phyloP scores from a whole-genome alignment of 495 filamentous ascomycete species.

The Aspergillus baeticus region DNA sequence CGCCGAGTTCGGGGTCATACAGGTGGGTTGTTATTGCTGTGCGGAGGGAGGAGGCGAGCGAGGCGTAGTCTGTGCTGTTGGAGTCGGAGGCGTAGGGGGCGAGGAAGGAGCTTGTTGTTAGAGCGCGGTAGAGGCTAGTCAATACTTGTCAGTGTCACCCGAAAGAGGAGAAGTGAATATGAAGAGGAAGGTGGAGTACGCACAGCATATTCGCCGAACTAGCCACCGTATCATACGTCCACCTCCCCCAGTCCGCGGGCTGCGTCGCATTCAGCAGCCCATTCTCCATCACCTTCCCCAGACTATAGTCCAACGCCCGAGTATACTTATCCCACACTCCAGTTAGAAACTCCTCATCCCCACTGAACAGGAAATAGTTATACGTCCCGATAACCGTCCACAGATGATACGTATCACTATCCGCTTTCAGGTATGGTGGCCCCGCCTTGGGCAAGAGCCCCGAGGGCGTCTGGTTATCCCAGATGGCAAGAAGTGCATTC shows the following conservation, averaged over 20 bases:
- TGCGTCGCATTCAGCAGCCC: constrained; percentile 58
- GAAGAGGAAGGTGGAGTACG: constrained; percentile 1
- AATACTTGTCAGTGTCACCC: constrained; percentile 12
- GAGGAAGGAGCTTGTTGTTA: constrained; percentile 48
- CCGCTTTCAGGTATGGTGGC: neutral
- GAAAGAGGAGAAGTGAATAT: no score
- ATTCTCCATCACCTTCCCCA: constrained; percentile 45
- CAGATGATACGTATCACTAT: constrained; percentile 53
- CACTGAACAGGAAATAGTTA: constrained; percentile 59
- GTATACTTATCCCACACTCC: constrained; percentile 38
- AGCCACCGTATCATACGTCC: constrained; percentile 40
- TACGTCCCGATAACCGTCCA: constrained; percentile 63
- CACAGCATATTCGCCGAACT: constrained; percentile 52
- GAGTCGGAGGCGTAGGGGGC: constrained; percentile 31
- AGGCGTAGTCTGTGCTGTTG: constrained; percentile 9
- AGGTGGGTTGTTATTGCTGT: constrained; percentile 46
- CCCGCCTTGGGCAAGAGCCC: neutral
- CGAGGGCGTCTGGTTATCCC: constrained; percentile 37
- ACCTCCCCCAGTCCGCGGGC: constrained; percentile 57
- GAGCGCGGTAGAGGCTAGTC: constrained; percentile 50
- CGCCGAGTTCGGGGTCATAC: constrained; percentile 50
- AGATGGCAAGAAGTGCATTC: constrained; percentile 62
- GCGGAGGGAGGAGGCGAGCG: constrained; percentile 36
- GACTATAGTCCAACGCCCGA: constrained; percentile 54
- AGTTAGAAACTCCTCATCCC: constrained; percentile 45